A percentile compares a stretch with the other conserved stretches of the same genome.
Conservation (phyloP, 164 flowering plant species). For the Malania oleifera region DNA sequence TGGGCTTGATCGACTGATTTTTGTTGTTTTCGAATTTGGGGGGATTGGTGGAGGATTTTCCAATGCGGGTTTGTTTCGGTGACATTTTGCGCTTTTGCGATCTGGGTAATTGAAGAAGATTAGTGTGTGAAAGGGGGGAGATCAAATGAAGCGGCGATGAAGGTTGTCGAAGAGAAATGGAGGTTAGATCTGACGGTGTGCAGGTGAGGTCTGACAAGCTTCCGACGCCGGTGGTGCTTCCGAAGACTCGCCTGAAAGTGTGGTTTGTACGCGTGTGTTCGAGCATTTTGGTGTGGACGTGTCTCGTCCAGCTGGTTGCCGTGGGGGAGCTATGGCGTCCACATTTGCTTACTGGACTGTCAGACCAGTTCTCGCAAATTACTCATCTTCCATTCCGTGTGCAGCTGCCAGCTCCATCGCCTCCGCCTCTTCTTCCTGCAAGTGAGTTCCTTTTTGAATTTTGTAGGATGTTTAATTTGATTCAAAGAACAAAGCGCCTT, state of each 20-base stretch:
- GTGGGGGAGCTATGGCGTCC: conserved; percentile 83
- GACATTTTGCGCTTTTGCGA: not conserved
- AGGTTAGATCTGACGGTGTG: conserved; percentile 56
- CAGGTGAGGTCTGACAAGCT: conserved; percentile 40
- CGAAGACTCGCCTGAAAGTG: conserved; percentile 57
- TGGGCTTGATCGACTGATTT: not conserved
- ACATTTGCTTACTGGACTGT: conserved; percentile 28
- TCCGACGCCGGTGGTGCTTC: conserved; percentile 29
- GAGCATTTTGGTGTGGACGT: conserved; percentile 85
- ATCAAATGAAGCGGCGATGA: conserved; percentile 40
- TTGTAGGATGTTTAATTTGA: not conserved
- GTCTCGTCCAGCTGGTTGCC: conserved; percentile 81
- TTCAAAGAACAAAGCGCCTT: too few species aligned
- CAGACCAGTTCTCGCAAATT: conserved; percentile 25
- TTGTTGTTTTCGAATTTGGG: not conserved
- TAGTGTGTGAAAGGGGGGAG: not conserved
- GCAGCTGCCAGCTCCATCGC: conserved; percentile 19
- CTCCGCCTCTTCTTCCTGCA: conserved; percentile 46
- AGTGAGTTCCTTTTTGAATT: conserved; percentile 40
- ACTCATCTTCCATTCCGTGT: conserved; percentile 22
- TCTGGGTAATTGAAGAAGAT: conserved; percentile 5
- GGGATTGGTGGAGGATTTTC: not conserved
- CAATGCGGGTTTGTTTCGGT: not conserved
- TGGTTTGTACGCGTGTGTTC: conserved; percentile 90
- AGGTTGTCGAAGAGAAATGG: conserved; percentile 46